Percentiles rank a stretch among this genome's conserved stretches.
phyloP scores from a whole-genome alignment of 139 green algal genomes.

The Coelastrella sp. region DNA sequence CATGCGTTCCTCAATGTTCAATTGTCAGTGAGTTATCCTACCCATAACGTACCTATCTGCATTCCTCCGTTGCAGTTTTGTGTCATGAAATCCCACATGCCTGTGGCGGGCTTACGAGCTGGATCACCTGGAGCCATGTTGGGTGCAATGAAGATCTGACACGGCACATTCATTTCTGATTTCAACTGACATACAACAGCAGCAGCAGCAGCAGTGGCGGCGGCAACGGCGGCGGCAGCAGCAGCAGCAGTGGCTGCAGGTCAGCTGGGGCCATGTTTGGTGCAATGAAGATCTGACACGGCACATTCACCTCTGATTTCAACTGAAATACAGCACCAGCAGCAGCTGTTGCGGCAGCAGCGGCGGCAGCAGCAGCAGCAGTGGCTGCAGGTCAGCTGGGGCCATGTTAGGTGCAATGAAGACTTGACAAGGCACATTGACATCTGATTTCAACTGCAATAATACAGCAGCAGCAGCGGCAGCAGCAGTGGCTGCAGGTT shows the following conservation, averaged over 20 bases:
- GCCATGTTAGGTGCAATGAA: too few relatives aligned
- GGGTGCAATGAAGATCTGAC: conserved; percentile 57
- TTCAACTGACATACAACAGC: conserved; percentile 5
- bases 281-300: conserved; percentile 57
- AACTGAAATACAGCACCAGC: neutral
- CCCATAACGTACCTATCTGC: conserved; percentile 51
- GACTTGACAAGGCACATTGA: too few relatives aligned
- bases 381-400: too few relatives aligned
- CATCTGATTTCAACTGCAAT: too few relatives aligned
- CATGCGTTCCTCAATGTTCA: too few relatives aligned
- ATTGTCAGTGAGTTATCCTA: too few relatives aligned
- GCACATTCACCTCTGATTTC: conserved; percentile 47
- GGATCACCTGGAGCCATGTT: conserved; percentile 56
- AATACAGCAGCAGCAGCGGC: too few relatives aligned
- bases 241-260: conserved; percentile 13
- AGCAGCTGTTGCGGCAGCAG: neutral
- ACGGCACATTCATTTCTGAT: conserved; percentile 48
- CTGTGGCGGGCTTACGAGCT: conserved; percentile 74
- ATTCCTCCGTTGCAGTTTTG: conserved; percentile 70
- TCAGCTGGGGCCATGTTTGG: conserved; percentile 56
- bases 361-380: neutral
- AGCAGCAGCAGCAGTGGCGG: neutral
- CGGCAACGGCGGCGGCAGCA: neutral
- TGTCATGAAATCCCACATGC: conserved; percentile 85
- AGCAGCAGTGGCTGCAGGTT: too few relatives aligned